Evolutionary conservation across 495 filamentous ascomycete genomes (phyloP).

Genomic region (Penicillium odoratum): DNA sequence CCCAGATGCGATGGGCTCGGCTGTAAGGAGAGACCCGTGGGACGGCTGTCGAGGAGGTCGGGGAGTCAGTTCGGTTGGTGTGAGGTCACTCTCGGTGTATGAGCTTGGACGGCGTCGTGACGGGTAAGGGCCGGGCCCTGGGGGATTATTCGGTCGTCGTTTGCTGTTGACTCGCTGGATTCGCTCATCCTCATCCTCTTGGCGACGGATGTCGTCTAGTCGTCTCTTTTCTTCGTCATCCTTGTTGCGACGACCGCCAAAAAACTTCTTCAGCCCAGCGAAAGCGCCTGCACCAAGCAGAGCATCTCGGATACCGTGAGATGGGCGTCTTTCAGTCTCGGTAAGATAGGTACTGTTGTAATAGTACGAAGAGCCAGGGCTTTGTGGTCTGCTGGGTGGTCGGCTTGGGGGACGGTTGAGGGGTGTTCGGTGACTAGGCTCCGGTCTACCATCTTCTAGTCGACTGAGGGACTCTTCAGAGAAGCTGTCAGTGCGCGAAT

Average conservation of each 20-base stretch:
- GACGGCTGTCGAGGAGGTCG: conserved; percentile 35
- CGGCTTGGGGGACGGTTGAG: conserved; percentile 44
- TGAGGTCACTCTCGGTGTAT: conserved; percentile 43
- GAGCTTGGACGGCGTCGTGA: conserved; percentile 53
- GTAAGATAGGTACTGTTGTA: conserved; percentile 46
- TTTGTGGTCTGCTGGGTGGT: conserved; percentile 42
- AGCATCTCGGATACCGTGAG: conserved; percentile 59
- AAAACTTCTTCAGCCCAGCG: conserved; percentile 64
- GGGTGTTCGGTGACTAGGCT: conserved; percentile 41
- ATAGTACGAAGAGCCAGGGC: conserved; percentile 46
- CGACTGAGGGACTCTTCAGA: conserved; percentile 44
- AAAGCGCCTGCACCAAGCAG: conserved; percentile 66
- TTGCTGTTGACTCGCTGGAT: conserved; percentile 55
- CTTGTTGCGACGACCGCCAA: conserved; percentile 54
- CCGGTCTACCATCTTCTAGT: conserved; percentile 43
- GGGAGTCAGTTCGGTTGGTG: conserved; percentile 44
- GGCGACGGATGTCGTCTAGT: conserved; percentile 58
- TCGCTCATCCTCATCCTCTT: conserved; percentile 61
- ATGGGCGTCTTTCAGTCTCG: conserved; percentile 35
- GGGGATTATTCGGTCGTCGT: conserved; percentile 39
- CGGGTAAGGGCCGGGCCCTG: conserved; percentile 61
- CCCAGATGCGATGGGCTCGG: conserved; percentile 37
- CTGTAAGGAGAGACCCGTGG: conserved; percentile 31
- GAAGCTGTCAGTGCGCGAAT: conserved; percentile 43
- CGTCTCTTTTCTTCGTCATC: conserved; percentile 64